Base-by-base conservation (phyloP, 768 basidiomycete species). In the Russula emetica region DNA sequence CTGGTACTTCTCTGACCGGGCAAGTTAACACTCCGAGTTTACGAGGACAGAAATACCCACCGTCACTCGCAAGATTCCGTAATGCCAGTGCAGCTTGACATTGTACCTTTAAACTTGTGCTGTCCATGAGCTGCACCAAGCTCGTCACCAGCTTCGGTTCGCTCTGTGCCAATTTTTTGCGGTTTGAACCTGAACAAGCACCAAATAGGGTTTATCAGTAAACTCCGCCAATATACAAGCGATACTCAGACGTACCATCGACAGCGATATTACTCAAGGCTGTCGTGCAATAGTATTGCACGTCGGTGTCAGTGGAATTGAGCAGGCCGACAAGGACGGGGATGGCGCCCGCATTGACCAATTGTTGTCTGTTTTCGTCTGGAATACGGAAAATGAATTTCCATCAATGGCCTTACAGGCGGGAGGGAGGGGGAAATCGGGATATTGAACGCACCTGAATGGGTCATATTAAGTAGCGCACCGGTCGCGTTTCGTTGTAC, bases 271-370 rank as follows among this genome's bases (percentile, higher is more conserved):
- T 99, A 74, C 92, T 94, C 70, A 99, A 77, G 7, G 97, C 97
- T 14, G 97, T 99, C 7, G 97, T 99, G 76, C 97, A 99, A 74
- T 99, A 99, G 72, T 99, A 99, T 74, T 99, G 97, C 2, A 99
- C 97, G 72, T 99, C 97, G n/a, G 97, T 99, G 74, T 99, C 97
- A 54, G 90, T 86, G 6, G 92, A 94, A 73, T 95, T 97, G 66
- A 99, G 80, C 38, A 99, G 81, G 71, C 88, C 88, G 68, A 99
- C 97, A 13, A 96, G 83, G 34, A 99, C 97, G 18, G 97, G 97
- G 63, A 99, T 98, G 24, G 97, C 97, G 5, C 97, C 97, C 32
- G 97, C 97, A 69, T 94, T 94, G 69, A 99, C 97, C 60, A 99
- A 88, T 70, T 98, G 96, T 71, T 98, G 96, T 60, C 97, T 82